Evolutionary conservation across 495 filamentous ascomycete genomes (phyloP), one percentile per base, ranked within the genome.

Genomic region (Lepraria neglecta): DNA sequence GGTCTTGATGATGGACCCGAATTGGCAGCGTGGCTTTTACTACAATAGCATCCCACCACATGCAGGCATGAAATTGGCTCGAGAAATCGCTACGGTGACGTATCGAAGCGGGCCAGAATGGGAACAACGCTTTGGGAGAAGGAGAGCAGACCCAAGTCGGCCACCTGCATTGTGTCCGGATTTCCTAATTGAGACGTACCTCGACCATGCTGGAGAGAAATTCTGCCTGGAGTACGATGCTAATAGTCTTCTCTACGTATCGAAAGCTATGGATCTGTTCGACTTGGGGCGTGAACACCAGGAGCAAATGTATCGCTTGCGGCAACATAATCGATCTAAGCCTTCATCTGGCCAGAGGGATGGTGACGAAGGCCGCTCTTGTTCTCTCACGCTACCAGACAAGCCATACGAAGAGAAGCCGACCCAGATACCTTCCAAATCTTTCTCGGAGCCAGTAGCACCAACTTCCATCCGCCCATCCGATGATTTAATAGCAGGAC

Each of bases 221-320:
- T 99, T 95, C 73, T 97, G 91, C 72, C 80, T 99, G n/a, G 91
- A 94, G 61, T 97, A 97, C 71, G 94, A 99, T 68, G 84, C 94
- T 21, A 99, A 99, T 75, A 96, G 91, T 70, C 79, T 97, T 11
- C 80, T 99, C 33, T 99, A 99, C 71, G 87, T 97, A 35, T 95
- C 90, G 67, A 99, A 99, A 74, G 95, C 95, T 14, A 99, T 99
- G 94, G 94, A 97, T 68, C 80, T 97, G 14, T 99, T 99, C 71
- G 94, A 99, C 70, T 82, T 99, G 0, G 92, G 94, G 40, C 73
- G 75, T 43, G 77, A 80, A 17, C 85, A 86, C 61, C 88, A 88
- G 68, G 64, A 67, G 19, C 73, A 72, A 43, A 84, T 84, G 56
- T 69, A 66, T 54, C 50, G 67, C 10, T 72, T 80, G 15, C 70